These are phyloP conservation scores for Aspergillus campestris DNA, from an alignment of 495 filamentous ascomycete species.

Conservation along the genomic window DNA sequence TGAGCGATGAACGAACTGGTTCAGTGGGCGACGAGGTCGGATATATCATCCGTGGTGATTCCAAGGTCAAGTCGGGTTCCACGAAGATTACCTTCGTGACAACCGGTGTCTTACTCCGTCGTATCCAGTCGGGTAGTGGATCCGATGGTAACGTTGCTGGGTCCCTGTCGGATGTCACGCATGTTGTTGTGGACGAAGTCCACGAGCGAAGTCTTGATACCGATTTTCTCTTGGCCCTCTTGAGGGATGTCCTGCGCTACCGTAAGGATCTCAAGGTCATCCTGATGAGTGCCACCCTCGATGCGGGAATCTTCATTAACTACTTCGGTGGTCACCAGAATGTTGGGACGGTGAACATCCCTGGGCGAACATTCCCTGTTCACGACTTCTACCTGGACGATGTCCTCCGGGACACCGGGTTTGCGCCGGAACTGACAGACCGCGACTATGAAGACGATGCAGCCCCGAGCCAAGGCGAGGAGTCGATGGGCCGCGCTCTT, in stretches of 20 bases:
- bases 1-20: constrained; percentile 82
- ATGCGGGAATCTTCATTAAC: constrained; percentile 73
- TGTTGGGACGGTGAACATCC: constrained; percentile 76
- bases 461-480: constrained; percentile 29
- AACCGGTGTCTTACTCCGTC: constrained; percentile 86
- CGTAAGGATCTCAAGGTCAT: constrained; percentile 83
- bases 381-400: constrained; percentile 87
- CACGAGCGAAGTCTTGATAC: constrained; percentile 94
- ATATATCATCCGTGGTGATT: constrained; percentile 91
- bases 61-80: constrained; percentile 51
- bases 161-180: constrained; percentile 80
- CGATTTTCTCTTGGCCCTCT: constrained; percentile 81
- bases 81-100: constrained; percentile 96
- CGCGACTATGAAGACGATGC: constrained; percentile 26
- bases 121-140: constrained; percentile 79
- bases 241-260: constrained; percentile 71
- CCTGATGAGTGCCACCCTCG: constrained; percentile 96
- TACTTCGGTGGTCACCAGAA: constrained; percentile 67
- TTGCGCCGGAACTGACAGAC: constrained; percentile 40
- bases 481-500: constrained; percentile 55
- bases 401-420: constrained; percentile 70
- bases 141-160: constrained; percentile 66
- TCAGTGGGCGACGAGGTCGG: constrained; percentile 82
- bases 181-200: constrained; percentile 94
- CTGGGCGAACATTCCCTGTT: constrained; percentile 84